phyloP scores from a whole-genome alignment of 2,329 filamentous ascomycete species.

The Aureobasidium sp. region DNA sequence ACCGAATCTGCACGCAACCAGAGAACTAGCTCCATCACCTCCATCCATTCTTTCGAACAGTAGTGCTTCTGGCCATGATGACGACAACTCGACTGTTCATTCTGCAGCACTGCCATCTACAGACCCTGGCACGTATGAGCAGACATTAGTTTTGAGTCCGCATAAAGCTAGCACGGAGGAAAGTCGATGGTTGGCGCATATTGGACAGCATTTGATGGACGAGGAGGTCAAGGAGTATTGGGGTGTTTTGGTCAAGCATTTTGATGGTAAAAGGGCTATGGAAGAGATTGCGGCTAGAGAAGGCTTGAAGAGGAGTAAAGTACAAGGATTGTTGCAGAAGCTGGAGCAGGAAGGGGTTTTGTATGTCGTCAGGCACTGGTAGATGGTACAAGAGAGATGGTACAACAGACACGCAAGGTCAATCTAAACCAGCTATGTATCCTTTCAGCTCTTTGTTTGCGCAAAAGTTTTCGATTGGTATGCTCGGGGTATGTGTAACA shows the following conservation, averaged over 20 bases:
- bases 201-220: constrained; percentile 49
- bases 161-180: constrained; percentile 18
- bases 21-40: background rate
- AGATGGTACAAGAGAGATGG: background rate
- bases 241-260: constrained; percentile 71
- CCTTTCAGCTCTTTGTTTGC: too few relatives aligned
- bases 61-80: background rate
- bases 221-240: constrained; percentile 59
- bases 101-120: constrained; percentile 3
- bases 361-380: constrained; percentile 18
- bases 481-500: background rate
- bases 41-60: background rate
- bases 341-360: constrained; percentile 17
- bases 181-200: constrained; percentile 15
- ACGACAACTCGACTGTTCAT: background rate
- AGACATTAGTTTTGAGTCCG: constrained; percentile 14
- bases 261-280: constrained; percentile 76
- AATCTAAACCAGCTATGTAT: too few relatives aligned
- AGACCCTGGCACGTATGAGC: constrained; percentile 8
- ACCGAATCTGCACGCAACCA: background rate
- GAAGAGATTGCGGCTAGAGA: constrained; percentile 83
- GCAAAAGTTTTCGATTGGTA: background rate
- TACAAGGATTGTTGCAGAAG: constrained; percentile 24
- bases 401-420: too few relatives aligned
- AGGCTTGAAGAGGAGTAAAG: constrained; percentile 71